Evolutionary conservation across 148 eudicot species (phyloP).

Genomic region (Rhododendron henanense): DNA sequence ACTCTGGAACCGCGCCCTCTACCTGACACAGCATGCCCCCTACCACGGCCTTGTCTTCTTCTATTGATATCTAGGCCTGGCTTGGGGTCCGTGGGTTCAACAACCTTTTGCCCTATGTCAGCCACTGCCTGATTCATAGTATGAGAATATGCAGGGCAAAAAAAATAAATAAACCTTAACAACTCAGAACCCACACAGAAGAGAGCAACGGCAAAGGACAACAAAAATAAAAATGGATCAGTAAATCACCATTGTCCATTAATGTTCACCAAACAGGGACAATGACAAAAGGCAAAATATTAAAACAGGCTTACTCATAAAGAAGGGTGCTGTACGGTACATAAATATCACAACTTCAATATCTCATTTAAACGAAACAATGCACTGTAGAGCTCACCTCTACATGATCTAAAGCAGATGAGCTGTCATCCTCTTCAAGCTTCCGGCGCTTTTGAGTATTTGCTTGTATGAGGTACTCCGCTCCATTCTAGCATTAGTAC

Average conservation of each 20-base stretch:
- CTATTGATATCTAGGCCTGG: constrained; percentile 40
- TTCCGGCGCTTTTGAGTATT: constrained; percentile 85
- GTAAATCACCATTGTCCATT: background rate
- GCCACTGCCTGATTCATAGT: constrained; percentile 42
- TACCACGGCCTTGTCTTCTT: constrained; percentile 85
- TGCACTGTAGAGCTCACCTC: constrained; percentile 47
- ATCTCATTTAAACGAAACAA: background rate
- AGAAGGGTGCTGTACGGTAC: background rate
- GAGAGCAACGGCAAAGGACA: background rate
- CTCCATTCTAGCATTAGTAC: constrained; percentile 57
- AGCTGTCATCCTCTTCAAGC: constrained; percentile 43
- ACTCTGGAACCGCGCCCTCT: constrained; percentile 71
- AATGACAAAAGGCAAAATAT: constrained; percentile 5
- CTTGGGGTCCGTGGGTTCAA: constrained; percentile 42
- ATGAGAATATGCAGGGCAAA: background rate
- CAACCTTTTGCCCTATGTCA: constrained; percentile 44
- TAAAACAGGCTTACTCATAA: background rate
- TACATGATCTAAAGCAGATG: constrained; percentile 38
- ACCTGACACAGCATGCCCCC: constrained; percentile 56
- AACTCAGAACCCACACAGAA: background rate
- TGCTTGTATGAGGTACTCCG: constrained; percentile 82
- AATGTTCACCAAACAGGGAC: background rate
- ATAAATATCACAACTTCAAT: background rate
- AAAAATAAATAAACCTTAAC: background rate
- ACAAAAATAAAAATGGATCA: background rate